Conservation (phyloP, 73 alveolate species). For the Tetrahymena thermophila region DNA sequence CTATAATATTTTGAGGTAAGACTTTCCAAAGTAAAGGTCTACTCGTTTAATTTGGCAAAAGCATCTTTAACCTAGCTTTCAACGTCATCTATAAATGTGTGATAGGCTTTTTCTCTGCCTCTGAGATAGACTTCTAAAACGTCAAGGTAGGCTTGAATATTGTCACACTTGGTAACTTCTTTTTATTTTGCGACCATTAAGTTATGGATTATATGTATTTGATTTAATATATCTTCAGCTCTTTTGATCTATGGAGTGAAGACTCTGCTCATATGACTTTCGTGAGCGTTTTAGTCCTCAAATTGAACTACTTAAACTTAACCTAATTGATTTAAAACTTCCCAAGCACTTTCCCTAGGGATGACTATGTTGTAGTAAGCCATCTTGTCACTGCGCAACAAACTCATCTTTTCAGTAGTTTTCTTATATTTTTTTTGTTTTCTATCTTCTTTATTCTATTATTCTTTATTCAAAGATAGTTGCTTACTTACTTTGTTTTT, state of each 20-base stretch:
- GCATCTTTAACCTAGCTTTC: background rate
- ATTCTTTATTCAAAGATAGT: background rate
- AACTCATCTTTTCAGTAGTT: conserved; percentile 45
- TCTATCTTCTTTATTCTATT: background rate
- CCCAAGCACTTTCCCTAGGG: conserved; percentile 86
- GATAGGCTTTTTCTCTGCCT: background rate
- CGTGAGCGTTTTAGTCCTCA: conserved; percentile 73
- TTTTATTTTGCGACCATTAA: background rate
- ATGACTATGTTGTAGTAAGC: conserved; percentile 78
- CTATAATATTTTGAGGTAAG: background rate
- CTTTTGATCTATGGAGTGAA: conserved; percentile 49
- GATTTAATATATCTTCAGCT: conserved; percentile 51
- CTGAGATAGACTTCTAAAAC: background rate
- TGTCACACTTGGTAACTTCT: background rate
- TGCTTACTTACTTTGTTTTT: background rate
- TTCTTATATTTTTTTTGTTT: background rate
- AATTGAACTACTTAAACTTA: conserved; percentile 70
- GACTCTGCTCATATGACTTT: conserved; percentile 48
- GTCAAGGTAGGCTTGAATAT: background rate
- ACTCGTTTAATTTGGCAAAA: background rate
- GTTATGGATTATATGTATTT: background rate
- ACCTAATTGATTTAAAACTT: conserved; percentile 83
- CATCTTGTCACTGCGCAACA: conserved; percentile 91
- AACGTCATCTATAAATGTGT: background rate
- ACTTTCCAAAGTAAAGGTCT: background rate